A percentile compares a stretch with the other conserved stretches of the same genome.
Conservation (phyloP, 2,329 filamentous ascomycete species). For the Fusarium verrucosum region DNA sequence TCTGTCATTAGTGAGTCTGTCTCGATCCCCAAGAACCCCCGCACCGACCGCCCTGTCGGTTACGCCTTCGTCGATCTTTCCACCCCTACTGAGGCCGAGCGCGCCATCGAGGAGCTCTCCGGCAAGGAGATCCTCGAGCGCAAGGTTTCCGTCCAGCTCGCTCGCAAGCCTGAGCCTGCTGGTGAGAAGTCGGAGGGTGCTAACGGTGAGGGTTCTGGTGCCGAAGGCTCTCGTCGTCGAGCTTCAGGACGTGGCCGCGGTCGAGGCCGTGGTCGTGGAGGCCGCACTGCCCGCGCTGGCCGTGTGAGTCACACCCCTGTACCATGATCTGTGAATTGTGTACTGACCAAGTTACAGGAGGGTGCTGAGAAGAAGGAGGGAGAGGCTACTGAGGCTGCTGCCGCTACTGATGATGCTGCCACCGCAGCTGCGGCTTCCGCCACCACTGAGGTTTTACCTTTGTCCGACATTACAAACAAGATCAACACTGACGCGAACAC, state of each 20-base stretch:
- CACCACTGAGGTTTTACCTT: conserved; percentile 64
- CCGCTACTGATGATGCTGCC: conserved; percentile 58
- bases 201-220: conserved; percentile 78
- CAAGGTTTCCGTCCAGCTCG: conserved; percentile 98
- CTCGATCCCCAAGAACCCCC: conserved; percentile 99
- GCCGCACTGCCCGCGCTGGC: conserved; percentile 69
- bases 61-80: conserved; percentile 99
- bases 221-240: conserved; percentile 71
- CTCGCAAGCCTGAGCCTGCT: conserved; percentile 92
- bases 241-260: conserved; percentile 73
- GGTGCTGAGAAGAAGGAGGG: conserved; percentile 58
- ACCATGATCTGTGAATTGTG: neutral
- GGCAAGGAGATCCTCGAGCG: conserved; percentile 98
- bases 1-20: conserved; percentile 81
- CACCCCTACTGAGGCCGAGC: conserved; percentile 92
- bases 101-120: conserved; percentile 93
- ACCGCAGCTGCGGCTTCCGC: conserved; percentile 55
- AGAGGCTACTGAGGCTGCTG: conserved; percentile 50
- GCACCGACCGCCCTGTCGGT: conserved; percentile 96
- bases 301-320: conserved; percentile 49
- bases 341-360: conserved; percentile 44
- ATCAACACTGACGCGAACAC: conserved; percentile 66
- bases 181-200: conserved; percentile 78
- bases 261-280: conserved; percentile 74
- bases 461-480: conserved; percentile 70